Evolutionary conservation across 2,329 filamentous ascomycete genomes (phyloP).

Genomic region (Drechslerella coelobrocha): DNA sequence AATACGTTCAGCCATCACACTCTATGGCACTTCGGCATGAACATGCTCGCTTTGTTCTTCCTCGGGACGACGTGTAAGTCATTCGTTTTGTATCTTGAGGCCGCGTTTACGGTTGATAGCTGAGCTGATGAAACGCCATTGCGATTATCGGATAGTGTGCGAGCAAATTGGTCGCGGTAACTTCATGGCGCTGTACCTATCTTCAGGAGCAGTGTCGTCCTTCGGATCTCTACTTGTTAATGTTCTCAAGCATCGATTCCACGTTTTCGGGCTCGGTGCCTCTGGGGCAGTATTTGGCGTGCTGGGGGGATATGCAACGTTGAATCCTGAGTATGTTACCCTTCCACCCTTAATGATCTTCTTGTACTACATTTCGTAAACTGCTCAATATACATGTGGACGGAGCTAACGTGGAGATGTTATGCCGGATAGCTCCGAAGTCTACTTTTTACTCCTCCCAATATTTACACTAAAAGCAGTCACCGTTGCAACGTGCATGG

Average conservation of each 20-base stretch:
- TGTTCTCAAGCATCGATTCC: slow-evolving; percentile 59
- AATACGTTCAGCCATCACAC: slow-evolving; percentile 74
- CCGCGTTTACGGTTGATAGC: neutral
- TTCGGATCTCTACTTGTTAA: slow-evolving; percentile 64
- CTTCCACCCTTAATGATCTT: slow-evolving; percentile 57
- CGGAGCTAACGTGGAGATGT: slow-evolving; percentile 66
- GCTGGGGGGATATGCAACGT: slow-evolving; percentile 63
- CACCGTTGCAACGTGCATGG: slow-evolving; percentile 65
- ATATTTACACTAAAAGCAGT: slow-evolving; percentile 60
- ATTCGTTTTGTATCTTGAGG: neutral
- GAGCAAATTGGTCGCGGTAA: slow-evolving; percentile 73
- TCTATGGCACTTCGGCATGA: slow-evolving; percentile 67
- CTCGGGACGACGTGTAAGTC: slow-evolving; percentile 65
- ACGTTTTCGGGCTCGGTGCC: slow-evolving; percentile 68
- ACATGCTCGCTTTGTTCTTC: slow-evolving; percentile 71
- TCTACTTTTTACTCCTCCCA: slow-evolving; percentile 63
- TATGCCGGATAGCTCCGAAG: slow-evolving; percentile 63
- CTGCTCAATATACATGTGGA: slow-evolving; percentile 65
- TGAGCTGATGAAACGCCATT: slow-evolving; percentile 3
- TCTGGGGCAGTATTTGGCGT: slow-evolving; percentile 71
- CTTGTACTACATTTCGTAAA: slow-evolving; percentile 65
- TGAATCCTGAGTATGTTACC: slow-evolving; percentile 52
- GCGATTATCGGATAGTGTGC: slow-evolving; percentile 61
- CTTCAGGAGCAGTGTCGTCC: slow-evolving; percentile 67
- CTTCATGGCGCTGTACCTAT: slow-evolving; percentile 72